phyloP scores from a whole-genome alignment of 768 basidiomycete genomes.

The Serendipita indica region DNA sequence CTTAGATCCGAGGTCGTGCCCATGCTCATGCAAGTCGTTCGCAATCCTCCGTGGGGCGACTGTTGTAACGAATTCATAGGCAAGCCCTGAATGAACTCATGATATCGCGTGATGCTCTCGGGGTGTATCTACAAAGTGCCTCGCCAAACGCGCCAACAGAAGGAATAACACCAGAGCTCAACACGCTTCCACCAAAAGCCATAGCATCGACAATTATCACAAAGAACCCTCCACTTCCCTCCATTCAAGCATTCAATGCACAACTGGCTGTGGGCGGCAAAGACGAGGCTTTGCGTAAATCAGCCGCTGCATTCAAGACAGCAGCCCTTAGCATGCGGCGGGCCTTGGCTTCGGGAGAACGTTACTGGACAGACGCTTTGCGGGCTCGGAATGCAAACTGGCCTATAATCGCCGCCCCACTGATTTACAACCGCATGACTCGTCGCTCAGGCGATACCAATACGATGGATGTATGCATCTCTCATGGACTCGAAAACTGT shows the following conservation, averaged over 20 bases:
- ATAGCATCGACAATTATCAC: constrained; percentile 51
- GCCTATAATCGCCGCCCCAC: constrained; percentile 64
- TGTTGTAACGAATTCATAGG: constrained; percentile 25
- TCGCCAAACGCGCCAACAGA: constrained; percentile 20
- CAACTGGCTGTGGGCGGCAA: constrained; percentile 65
- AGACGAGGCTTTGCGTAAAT: constrained; percentile 63
- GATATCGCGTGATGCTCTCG: constrained; percentile 56
- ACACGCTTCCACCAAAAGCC: constrained; percentile 21
- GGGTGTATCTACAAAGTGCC: constrained; percentile 36
- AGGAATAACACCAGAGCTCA: constrained; percentile 15
- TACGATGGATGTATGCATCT: constrained; percentile 65
- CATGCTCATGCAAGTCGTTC: constrained; percentile 49
- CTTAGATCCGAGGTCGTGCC: constrained; percentile 60
- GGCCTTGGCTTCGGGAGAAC: constrained; percentile 44
- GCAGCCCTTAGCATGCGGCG: constrained; percentile 59
- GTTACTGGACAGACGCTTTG: constrained; percentile 71
- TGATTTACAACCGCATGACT: constrained; percentile 29
- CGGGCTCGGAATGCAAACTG: constrained; percentile 56
- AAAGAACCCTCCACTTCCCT: constrained; percentile 46
- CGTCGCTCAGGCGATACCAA: constrained; percentile 43
- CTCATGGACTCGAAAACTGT: constrained; percentile 76
- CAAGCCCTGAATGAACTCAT: constrained; percentile 68
- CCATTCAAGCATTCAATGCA: constrained; percentile 56
- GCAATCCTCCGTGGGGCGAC: neutral
- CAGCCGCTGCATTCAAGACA: constrained; percentile 51